Evolutionary conservation across 2,329 filamentous ascomycete species (phyloP).

Genomic region (Colletotrichum limetticola): DNA sequence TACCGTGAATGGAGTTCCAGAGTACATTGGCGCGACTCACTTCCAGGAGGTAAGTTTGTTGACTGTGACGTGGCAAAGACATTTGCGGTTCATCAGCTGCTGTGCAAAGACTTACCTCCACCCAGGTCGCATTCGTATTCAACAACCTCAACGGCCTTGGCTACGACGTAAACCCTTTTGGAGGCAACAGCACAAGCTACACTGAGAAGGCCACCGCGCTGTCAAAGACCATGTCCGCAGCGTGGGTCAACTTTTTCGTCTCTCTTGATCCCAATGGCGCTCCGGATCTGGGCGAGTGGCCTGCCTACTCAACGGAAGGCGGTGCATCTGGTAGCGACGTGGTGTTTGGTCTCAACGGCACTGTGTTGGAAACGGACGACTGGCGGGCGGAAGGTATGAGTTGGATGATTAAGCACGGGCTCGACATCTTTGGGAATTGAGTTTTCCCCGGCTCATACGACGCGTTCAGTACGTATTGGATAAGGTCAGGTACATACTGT

Average conservation of each 20-base stretch:
- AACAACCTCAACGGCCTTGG: constrained; percentile 45
- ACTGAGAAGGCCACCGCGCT: constrained; percentile 40
- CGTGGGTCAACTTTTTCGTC: constrained; percentile 46
- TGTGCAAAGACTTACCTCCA: background rate
- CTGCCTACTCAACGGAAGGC: constrained; percentile 37
- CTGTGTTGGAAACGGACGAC: constrained; percentile 42
- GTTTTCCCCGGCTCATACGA: constrained; percentile 11
- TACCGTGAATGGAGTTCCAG: constrained; percentile 40
- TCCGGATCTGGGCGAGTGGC: constrained; percentile 39
- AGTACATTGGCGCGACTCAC: constrained; percentile 43
- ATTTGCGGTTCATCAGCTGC: background rate
- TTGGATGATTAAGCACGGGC: constrained; percentile 42
- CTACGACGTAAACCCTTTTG: constrained; percentile 45
- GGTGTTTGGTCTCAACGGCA: constrained; percentile 42
- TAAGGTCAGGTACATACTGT: too few species aligned
- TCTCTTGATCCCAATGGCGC: constrained; percentile 42
- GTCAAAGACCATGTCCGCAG: constrained; percentile 41
- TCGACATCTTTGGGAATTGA: constrained; percentile 42
- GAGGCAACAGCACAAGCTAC: constrained; percentile 40
- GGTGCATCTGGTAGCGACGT: constrained; percentile 39
- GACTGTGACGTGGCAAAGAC: background rate
- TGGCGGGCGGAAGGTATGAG: constrained; percentile 43
- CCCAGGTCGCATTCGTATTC: constrained; percentile 54
- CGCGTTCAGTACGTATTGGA: background rate
- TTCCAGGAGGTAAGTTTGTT: constrained; percentile 47